These are phyloP conservation scores for Eutrema yunnanense DNA, from an alignment of 345 rosid genomes.

Conservation along the genomic window DNA sequence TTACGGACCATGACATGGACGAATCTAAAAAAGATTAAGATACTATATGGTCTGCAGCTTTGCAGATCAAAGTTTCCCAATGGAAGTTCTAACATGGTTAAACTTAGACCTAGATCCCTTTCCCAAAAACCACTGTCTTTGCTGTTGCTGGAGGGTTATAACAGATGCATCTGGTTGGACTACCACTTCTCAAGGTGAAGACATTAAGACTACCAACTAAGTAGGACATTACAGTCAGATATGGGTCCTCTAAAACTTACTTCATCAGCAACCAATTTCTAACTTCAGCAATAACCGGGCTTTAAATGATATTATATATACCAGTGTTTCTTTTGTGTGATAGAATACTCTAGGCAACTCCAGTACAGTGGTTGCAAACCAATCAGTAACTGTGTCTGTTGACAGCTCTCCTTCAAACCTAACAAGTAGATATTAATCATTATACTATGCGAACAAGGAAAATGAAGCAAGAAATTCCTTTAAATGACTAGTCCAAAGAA, in stretches of 20 bases:
- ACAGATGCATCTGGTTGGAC: background rate
- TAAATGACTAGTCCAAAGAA: background rate
- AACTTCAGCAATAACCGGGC: background rate
- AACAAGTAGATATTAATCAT: constrained; percentile 3
- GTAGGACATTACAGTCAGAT: constrained; percentile 1
- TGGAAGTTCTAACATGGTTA: constrained; percentile 8
- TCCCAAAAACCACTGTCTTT: background rate
- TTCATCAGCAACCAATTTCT: background rate
- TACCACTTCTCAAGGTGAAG: constrained; percentile 5
- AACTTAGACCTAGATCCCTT: background rate
- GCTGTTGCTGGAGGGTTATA: background rate
- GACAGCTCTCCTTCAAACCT: constrained; percentile 80
- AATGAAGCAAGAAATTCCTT: constrained; percentile 1
- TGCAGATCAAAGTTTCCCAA: background rate
- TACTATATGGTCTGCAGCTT: background rate
- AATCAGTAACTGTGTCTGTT: constrained; percentile 67
- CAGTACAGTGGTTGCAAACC: constrained; percentile 73
- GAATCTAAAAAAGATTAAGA: background rate
- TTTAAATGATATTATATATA: constrained; percentile 13
- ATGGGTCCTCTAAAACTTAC: background rate
- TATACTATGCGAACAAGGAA: background rate
- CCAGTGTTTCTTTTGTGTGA: constrained; percentile 82
- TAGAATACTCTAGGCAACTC: constrained; percentile 80
- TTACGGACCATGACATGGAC: background rate
- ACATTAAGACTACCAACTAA: background rate